Percentiles rank a stretch among this genome's conserved stretches.
Evolutionary conservation across 768 basidiomycete species (phyloP).

Genomic region (Cantharellus cinnabarinus): DNA sequence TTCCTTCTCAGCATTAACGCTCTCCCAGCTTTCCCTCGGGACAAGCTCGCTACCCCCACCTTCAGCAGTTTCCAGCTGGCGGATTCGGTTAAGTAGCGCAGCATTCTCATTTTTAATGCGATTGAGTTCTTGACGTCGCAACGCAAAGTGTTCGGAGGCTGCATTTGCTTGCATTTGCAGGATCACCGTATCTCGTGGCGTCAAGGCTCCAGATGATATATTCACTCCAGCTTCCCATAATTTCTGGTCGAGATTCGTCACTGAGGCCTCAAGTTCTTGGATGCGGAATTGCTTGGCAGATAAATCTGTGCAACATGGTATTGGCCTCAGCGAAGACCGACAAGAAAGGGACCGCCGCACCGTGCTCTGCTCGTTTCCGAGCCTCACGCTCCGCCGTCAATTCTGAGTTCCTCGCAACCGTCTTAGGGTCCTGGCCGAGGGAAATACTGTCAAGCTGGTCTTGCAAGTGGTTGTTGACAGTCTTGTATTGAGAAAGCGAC

Average conservation of each 20-base stretch:
- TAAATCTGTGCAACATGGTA: no score
- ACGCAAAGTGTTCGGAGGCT: conserved; percentile 58
- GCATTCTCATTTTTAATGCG: conserved; percentile 65
- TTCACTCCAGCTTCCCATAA: conserved; percentile 61
- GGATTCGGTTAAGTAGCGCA: conserved; percentile 48
- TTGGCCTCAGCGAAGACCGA: no score
- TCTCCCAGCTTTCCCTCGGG: conserved; percentile 63
- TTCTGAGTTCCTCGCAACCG: background rate
- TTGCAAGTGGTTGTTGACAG: conserved; percentile 18
- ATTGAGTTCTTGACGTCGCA: conserved; percentile 55
- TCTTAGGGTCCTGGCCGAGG: background rate
- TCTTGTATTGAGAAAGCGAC: conserved; percentile 26
- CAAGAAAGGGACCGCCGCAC: background rate
- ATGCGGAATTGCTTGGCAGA: conserved; percentile 10
- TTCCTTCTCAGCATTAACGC: conserved; percentile 43
- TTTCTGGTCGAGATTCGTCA: conserved; percentile 39
- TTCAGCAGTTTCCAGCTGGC: conserved; percentile 30
- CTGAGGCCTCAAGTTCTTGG: conserved; percentile 35
- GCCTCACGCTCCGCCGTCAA: background rate
- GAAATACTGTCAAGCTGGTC: background rate
- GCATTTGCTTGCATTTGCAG: conserved; percentile 61
- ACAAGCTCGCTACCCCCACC: conserved; percentile 23
- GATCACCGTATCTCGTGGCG: conserved; percentile 50
- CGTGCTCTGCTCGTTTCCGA: background rate
- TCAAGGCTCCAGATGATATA: conserved; percentile 52